Conservation (phyloP, 306 rosid genomes). For the Luffa aegyptiaca region DNA sequence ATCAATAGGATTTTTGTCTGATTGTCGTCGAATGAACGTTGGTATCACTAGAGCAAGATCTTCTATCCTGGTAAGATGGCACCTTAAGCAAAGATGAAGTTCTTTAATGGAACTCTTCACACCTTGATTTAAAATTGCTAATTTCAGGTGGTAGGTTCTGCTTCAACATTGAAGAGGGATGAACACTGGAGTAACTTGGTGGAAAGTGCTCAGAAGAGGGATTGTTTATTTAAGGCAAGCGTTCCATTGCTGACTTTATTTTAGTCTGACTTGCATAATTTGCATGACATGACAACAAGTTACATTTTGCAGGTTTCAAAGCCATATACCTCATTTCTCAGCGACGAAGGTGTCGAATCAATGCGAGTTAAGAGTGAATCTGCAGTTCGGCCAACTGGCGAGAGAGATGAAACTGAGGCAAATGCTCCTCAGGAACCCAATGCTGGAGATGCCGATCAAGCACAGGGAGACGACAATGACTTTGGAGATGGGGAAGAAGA, state of each 20-base stretch:
- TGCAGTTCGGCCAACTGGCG: background rate
- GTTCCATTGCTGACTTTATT: background rate
- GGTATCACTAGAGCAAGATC: constrained; percentile 96
- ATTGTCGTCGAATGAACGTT: constrained; percentile 78
- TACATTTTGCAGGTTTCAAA: constrained; percentile 43
- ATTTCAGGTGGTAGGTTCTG: constrained; percentile 82
- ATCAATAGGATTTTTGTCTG: constrained; percentile 72
- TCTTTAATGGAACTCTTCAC: background rate
- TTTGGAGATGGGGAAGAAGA: constrained; percentile 28
- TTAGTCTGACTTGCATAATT: background rate
- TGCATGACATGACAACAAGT: background rate
- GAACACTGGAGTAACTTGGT: constrained; percentile 74
- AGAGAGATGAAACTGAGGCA: constrained; percentile 9
- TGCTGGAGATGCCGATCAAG: constrained; percentile 23
- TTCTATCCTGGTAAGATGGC: constrained; percentile 53
- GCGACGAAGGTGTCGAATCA: constrained; percentile 43
- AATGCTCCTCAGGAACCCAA: background rate
- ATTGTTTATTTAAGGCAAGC: constrained; percentile 48
- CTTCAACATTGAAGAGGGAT: constrained; percentile 60
- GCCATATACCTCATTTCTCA: constrained; percentile 67
- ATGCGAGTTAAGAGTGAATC: constrained; percentile 28
- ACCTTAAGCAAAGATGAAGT: background rate
- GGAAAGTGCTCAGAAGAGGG: constrained; percentile 67
- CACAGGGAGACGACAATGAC: constrained; percentile 25
- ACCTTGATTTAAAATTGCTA: background rate